Base-by-base conservation (phyloP, 202 grass and related monocot species). In the Setaria italica region DNA sequence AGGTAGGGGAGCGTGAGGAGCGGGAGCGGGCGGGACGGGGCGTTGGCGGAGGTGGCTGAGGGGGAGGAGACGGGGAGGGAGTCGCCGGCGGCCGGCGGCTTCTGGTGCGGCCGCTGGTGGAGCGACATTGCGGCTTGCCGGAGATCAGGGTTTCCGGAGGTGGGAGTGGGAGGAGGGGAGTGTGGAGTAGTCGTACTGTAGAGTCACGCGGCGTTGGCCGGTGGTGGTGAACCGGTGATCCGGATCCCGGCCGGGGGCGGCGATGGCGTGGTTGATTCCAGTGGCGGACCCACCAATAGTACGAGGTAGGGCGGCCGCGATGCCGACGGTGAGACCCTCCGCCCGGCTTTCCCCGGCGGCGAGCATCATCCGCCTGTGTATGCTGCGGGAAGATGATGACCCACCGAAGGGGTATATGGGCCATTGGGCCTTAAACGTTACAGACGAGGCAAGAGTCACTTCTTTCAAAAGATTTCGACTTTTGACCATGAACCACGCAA, bases 81-180 rank as follows among this genome's bases (percentile, higher is more conserved):
- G 62, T 84, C 69, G 50, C 50, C 79, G 57, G 53, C 21, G 10
- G 19, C 51, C 58, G 62, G 66, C 17, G 82, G 70, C 89, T 89
- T 92, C 78, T 87, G 94, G 50, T 92, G 91, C 58, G 88, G 87
- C 67, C 89, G 84, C 83, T 97, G 91, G 83, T 94, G 82, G 62
- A 97, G 91, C 75, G 87, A 90, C 89, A 91, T 93, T 71, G 82
- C 68, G n/a, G 49, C 9, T 13, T 20, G 49, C 72, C 48, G 37
- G 54, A 91, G 83, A 87, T 84, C 80, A 68, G 67, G 15, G n/a
- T 1, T 43, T 15, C 15, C 33, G 67, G 72, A 19, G 1, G 17
- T 5, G 65, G 13, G 19, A 16, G 50, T 60, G 41, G 32, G 56
- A 49, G 45, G 8, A 14, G 29, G 11, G n/a, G 43, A 48, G 21